These are phyloP conservation scores for Melaleuca quinquenervia DNA, from an alignment of 345 rosid genomes.

Conservation along the genomic window DNA sequence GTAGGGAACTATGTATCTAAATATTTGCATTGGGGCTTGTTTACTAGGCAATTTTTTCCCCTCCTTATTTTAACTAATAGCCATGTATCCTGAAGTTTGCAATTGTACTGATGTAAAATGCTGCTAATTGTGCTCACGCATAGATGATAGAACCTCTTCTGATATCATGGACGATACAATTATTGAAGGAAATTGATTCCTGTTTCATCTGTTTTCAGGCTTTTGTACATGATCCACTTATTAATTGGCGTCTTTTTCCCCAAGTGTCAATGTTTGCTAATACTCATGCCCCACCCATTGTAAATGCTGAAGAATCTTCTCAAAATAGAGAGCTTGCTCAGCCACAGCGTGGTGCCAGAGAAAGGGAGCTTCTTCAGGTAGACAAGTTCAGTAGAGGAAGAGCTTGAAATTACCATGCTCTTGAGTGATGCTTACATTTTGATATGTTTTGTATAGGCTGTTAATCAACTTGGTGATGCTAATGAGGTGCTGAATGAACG, in stretches of 20 bases:
- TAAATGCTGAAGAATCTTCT: slow-evolving; percentile 52
- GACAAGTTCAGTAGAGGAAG: not conserved
- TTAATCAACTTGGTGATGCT: slow-evolving; percentile 94
- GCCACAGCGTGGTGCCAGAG: slow-evolving; percentile 90
- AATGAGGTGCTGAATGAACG: slow-evolving; percentile 91
- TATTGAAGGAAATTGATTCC: not conserved
- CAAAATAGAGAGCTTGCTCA: slow-evolving; percentile 63
- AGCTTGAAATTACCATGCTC: not conserved
- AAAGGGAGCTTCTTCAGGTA: slow-evolving; percentile 94
- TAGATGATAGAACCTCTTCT: not conserved
- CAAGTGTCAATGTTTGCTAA: slow-evolving; percentile 61
- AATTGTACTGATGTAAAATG: not conserved
- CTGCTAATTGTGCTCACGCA: not conserved
- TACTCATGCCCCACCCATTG: slow-evolving; percentile 46
- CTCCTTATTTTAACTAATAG: not conserved
- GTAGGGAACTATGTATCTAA: not conserved
- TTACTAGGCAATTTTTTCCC: not conserved
- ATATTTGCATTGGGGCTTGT: not conserved
- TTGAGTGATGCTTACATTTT: not conserved
- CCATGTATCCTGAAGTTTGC: not conserved
- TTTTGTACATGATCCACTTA: slow-evolving; percentile 97
- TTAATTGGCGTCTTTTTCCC: slow-evolving; percentile 99
- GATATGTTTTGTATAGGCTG: slow-evolving; percentile 43
- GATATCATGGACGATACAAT: not conserved
- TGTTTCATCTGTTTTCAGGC: slow-evolving; percentile 40